These are phyloP conservation scores for Colletotrichum sp. DNA, from an alignment of 2,329 filamentous ascomycete species.

Conservation along the genomic window DNA sequence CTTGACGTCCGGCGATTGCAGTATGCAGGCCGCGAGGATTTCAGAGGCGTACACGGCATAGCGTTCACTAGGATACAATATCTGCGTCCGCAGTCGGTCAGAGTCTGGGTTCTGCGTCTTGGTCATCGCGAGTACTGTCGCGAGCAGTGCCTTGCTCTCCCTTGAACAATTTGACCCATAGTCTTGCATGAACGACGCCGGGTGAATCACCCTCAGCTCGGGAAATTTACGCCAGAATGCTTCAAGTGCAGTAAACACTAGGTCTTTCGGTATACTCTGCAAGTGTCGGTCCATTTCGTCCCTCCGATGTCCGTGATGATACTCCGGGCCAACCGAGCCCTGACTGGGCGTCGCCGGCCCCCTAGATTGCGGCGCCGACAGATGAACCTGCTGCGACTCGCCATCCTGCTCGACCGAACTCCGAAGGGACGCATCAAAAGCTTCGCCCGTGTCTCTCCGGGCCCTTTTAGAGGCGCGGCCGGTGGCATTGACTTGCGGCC, in stretches of 20 bases:
- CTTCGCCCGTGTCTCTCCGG: slow-evolving; percentile 7
- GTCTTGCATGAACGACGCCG: slow-evolving; percentile 32
- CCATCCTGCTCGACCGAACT: not conserved
- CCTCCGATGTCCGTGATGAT: not conserved
- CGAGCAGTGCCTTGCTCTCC: slow-evolving; percentile 33
- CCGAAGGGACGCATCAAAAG: slow-evolving; percentile 12
- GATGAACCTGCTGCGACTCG: not conserved
- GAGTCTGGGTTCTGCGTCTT: slow-evolving; percentile 34
- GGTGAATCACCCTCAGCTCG: slow-evolving; percentile 37
- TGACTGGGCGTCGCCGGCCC: slow-evolving; percentile 10
- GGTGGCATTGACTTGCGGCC: slow-evolving; percentile 20
- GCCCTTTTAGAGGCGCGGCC: not conserved
- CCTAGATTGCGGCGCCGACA: slow-evolving; percentile 5
- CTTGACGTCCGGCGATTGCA: slow-evolving; percentile 34
- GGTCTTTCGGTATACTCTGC: slow-evolving; percentile 24
- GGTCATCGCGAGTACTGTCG: slow-evolving; percentile 32
- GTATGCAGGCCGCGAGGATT: slow-evolving; percentile 28
- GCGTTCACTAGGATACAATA: slow-evolving; percentile 33
- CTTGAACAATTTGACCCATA: slow-evolving; percentile 22
- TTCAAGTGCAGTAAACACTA: slow-evolving; percentile 35
- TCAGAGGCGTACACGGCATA: slow-evolving; percentile 35
- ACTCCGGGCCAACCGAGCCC: not conserved
- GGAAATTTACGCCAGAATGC: slow-evolving; percentile 39
- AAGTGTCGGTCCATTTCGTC: slow-evolving; percentile 26
- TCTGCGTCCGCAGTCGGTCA: slow-evolving; percentile 29